Conservation (phyloP, 129 eudicot genomes). For the Saposhnikovia divaricata region DNA sequence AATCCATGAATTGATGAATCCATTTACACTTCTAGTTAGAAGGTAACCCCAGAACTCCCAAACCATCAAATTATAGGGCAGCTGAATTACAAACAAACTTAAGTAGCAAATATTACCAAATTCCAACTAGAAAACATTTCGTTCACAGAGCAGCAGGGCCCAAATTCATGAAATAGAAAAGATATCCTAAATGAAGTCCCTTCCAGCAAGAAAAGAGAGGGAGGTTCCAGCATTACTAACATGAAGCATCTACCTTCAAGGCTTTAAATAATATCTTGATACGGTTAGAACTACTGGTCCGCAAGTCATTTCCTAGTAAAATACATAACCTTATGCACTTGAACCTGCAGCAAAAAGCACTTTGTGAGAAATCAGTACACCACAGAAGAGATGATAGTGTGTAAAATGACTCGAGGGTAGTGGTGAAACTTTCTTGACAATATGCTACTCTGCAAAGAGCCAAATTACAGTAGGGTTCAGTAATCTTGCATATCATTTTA, state of each 20-base stretch:
- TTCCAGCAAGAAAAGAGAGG: not conserved
- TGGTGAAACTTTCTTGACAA: not conserved
- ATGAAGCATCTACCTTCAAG: not conserved
- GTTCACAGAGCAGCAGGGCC: conserved; percentile 1
- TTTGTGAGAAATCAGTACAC: not conserved
- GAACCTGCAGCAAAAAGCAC: conserved; percentile 21
- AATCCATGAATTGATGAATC: not conserved
- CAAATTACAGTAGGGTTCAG: not conserved
- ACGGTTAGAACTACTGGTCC: conserved; percentile 25
- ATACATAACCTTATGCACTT: conserved; percentile 23
- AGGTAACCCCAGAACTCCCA: not conserved
- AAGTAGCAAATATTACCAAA: not conserved
- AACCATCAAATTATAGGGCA: not conserved
- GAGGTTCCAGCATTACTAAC: not conserved
- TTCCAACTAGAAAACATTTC: not conserved
- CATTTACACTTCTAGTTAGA: not conserved
- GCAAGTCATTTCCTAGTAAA: conserved; percentile 20
- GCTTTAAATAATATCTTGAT: not conserved
- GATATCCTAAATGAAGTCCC: not conserved
- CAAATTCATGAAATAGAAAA: not conserved
- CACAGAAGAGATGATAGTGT: not conserved
- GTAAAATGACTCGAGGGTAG: not conserved
- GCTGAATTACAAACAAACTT: not conserved
- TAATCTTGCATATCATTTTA: no score
- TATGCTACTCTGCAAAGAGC: not conserved